Conservation (phyloP, 176 grass and related monocot genomes). For the Chrysopogon serrulatus region DNA sequence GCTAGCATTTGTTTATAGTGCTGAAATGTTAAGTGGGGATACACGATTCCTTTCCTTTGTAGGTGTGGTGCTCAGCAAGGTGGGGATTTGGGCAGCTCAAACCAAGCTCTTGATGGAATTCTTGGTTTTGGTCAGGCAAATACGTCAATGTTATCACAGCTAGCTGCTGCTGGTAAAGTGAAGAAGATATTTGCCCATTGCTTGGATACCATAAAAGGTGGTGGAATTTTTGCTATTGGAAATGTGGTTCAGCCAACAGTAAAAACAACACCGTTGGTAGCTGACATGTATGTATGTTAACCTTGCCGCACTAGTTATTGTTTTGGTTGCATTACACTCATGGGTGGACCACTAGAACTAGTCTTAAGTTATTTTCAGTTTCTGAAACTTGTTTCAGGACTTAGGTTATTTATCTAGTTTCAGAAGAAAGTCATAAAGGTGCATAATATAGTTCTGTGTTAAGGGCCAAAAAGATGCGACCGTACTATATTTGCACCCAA, state of each 20-base stretch:
- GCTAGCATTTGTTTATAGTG: not conserved
- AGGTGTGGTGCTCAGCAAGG: constrained; percentile 97
- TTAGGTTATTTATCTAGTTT: not conserved
- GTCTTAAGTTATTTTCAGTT: not conserved
- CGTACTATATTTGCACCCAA: not conserved
- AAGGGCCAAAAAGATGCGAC: not conserved
- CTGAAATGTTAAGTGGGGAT: constrained; percentile 13
- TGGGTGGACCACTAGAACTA: not conserved
- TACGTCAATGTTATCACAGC: constrained; percentile 83
- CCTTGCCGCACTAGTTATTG: constrained; percentile 10
- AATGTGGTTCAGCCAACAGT: constrained; percentile 87
- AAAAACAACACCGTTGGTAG: constrained; percentile 81
- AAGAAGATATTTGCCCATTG: constrained; percentile 98
- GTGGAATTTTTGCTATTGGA: constrained; percentile 90
- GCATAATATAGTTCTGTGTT: not conserved
- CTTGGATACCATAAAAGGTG: constrained; percentile 86
- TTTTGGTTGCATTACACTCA: not conserved
- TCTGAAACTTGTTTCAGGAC: not conserved
- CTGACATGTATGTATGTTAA: constrained; percentile 61
- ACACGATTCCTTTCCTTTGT: constrained; percentile 14
- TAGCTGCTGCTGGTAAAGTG: constrained; percentile 79
- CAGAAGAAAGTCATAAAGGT: not conserved
- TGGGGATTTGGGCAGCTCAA: constrained; percentile 85
- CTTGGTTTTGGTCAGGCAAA: constrained; percentile 96
- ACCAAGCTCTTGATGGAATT: constrained; percentile 93